Evolutionary conservation across 2,329 filamentous ascomycete genomes (phyloP), one percentile per base, ranked within the genome.

Genomic region (Metarhizium sp.): DNA sequence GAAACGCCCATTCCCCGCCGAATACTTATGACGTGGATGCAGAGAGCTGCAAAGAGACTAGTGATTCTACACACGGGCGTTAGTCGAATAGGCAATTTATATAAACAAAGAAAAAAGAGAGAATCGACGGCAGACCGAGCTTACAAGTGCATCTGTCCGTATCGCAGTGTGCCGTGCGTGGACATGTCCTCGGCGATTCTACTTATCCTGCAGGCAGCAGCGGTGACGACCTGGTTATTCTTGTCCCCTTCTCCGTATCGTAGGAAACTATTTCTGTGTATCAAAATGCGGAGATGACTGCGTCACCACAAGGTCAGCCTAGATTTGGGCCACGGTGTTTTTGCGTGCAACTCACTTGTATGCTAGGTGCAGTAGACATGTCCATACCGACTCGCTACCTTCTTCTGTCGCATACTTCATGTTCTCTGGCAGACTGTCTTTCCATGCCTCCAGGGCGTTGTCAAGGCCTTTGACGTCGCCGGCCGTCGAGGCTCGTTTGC

Each of bases 171-270:
- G 11, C 66, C 64, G 10, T 68, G 61, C 4, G 68, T 64, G 0
- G 67, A 66, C 69, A 72, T 71, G 57, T 73, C 69, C 34, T 72
- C 69, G 6, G 68, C 69, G 29, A 72, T 72, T 10, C 69, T 60
- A 53, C 67, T 71, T 36, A 72, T 69, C 20, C 65, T 62, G 8
- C 67, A 67, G 1, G 70, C 70, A 0, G 70, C 69, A 0, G 60
- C 61, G 2, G 66, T 62, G 6, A 67, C 69, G 16, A 66, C 65
- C 40, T 64, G 63, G 4, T 61, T 64, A 34, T 65, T 66, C 14
- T 62, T 60, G 14, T 65, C 59, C 5, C 65, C 62, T 7, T 64
- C 62, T 13, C 63, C 59, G 20, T 62, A 51, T 36, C 60, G 61
- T 6, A 71, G 57, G 56, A 71, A 71, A 53, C 63, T 67, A 38